A percentile compares a stretch with the other conserved stretches of the same genome.
Evolutionary conservation across 1,284 basidiomycete species (phyloP).

Genomic region (Rhodotorula mucilaginosa): DNA sequence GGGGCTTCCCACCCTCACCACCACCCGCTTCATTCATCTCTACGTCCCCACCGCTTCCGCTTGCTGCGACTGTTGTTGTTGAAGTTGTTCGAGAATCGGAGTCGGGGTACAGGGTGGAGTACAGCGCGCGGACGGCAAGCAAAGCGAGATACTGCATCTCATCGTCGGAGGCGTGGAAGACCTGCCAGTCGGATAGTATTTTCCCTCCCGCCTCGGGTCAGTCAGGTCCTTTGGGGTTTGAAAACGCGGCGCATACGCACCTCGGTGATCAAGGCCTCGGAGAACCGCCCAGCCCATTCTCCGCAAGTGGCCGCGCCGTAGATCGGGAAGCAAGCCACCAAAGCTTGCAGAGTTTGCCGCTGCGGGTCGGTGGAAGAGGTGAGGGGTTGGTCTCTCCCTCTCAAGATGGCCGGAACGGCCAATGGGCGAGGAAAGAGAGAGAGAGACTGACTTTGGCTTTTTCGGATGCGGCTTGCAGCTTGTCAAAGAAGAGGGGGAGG

Average conservation of each 20-base stretch:
- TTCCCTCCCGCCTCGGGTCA: too few species aligned
- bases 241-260: conserved; percentile 51
- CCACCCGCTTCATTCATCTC: background rate
- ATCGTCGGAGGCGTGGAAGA: conserved; percentile 76
- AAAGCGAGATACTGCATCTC: conserved; percentile 71
- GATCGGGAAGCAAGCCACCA: conserved; percentile 71
- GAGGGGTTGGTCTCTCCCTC: background rate
- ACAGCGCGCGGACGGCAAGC: conserved; percentile 65
- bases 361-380: conserved; percentile 46
- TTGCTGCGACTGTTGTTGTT: background rate
- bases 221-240: background rate
- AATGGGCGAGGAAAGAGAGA: background rate
- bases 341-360: conserved; percentile 76
- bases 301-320: conserved; percentile 68
- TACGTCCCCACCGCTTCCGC: background rate
- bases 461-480: conserved; percentile 79
- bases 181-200: conserved; percentile 54
- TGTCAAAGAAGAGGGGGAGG: conserved; percentile 86
- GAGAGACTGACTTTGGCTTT: conserved; percentile 68
- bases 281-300: conserved; percentile 68
- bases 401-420: background rate
- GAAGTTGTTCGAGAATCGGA: background rate
- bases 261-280: conserved; percentile 85
- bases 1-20: conserved; percentile 41
- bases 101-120: conserved; percentile 66